Conservation (phyloP, 345 rosid genomes). For the Eucalyptus caleyi region DNA sequence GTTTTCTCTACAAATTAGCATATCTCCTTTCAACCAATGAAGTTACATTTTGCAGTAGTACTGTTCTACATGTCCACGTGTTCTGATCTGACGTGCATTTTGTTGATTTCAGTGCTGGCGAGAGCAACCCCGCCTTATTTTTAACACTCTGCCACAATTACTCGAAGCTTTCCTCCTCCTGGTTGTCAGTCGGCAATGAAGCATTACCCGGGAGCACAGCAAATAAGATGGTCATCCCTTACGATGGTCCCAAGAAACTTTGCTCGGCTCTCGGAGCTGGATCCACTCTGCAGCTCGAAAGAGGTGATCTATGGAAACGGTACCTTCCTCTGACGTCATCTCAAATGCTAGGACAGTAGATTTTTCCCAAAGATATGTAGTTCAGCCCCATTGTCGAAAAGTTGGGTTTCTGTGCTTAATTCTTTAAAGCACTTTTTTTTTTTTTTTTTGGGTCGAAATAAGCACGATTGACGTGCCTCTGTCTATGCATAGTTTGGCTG, state of each 20-base stretch:
- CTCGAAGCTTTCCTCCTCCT: conserved; percentile 14
- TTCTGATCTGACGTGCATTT: neutral
- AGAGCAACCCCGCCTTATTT: conserved; percentile 7
- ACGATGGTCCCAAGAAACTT: conserved; percentile 15
- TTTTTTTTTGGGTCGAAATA: too few species aligned
- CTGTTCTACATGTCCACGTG: neutral
- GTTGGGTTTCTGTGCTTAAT: neutral
- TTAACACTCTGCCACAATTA: conserved; percentile 11
- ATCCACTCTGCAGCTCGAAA: neutral
- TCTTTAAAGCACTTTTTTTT: neutral
- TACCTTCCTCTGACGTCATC: conserved; percentile 12
- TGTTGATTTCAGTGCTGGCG: neutral
- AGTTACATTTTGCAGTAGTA: neutral
- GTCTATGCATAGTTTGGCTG: neutral
- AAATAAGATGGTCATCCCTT: neutral
- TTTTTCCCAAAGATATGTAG: neutral
- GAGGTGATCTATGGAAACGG: conserved; percentile 14
- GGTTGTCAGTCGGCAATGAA: conserved; percentile 7
- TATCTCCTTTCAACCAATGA: neutral
- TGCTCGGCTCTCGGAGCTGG: conserved; percentile 2
- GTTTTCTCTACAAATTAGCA: neutral
- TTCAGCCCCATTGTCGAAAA: neutral
- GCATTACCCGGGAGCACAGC: neutral
- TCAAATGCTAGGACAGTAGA: conserved; percentile 10
- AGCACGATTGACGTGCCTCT: neutral